These are phyloP conservation scores for Penicillium italicum DNA, from an alignment of 2,329 filamentous ascomycete species.

Conservation along the genomic window DNA sequence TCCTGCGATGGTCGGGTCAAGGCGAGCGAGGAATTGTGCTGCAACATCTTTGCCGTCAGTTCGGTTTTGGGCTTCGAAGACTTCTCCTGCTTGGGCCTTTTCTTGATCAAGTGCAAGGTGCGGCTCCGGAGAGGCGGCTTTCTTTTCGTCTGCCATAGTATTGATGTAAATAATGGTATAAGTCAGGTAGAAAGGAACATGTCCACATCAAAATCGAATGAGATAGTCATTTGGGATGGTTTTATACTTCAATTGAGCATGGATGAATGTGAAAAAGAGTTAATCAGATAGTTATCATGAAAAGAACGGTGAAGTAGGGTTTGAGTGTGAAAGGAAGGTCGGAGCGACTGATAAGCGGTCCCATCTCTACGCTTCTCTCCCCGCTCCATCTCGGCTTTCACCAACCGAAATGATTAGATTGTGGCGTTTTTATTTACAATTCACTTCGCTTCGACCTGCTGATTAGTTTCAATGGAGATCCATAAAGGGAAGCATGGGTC, in stretches of 20 bases:
- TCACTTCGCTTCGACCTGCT: conserved; percentile 6
- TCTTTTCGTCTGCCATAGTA: conserved; percentile 6
- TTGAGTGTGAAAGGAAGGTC: conserved; percentile 8
- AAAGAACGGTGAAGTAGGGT: conserved; percentile 1
- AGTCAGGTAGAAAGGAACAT: background rate
- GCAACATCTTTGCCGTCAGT: conserved; percentile 24
- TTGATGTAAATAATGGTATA: background rate
- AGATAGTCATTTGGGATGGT: background rate
- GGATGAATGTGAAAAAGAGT: background rate
- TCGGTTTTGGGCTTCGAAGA: conserved; percentile 3
- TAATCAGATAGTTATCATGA: background rate
- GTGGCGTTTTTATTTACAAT: background rate
- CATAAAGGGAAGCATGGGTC: conserved; percentile 7
- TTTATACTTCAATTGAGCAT: background rate
- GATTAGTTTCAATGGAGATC: background rate
- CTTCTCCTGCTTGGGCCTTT: conserved; percentile 9
- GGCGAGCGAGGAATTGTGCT: conserved; percentile 26
- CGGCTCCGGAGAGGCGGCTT: background rate
- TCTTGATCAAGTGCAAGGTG: background rate
- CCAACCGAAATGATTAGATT: background rate
- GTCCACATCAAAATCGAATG: background rate
- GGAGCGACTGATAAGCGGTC: conserved; percentile 9
- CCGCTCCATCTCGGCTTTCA: background rate
- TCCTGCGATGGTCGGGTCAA: conserved; percentile 22
- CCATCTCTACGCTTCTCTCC: conserved; percentile 7